Evolutionary conservation across 1,284 basidiomycete species (phyloP), one percentile per base, ranked within the genome.

Genomic region (Cutaneotrichosporon sp.): DNA sequence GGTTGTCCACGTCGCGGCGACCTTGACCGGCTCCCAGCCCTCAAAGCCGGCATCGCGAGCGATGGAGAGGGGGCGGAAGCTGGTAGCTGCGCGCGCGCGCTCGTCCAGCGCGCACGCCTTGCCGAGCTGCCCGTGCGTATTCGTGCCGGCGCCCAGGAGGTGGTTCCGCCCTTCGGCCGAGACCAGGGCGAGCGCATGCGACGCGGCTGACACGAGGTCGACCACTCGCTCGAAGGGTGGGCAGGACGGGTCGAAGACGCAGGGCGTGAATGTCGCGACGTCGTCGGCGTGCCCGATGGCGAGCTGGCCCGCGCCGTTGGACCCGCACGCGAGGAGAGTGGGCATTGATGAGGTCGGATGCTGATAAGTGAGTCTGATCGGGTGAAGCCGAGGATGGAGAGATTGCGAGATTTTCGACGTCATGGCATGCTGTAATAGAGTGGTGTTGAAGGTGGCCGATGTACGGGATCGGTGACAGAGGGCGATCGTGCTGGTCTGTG

Each of bases 1-100:
- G 8, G 91, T 91, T 74, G 93, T 89, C 91, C 92, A 95, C 27
- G 86, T 84, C 1, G 87, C 85, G 7, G 86, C 86, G 45, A 92
- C 68, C 31, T 69, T 67, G 11, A 69, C 67, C 0, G 78, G 74
- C 31, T 67, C 63, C 68, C 73, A 79, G 6, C 59, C 62, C 3
- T 66, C 65, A 46, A 58, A 49, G 1, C 24, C 58, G 18, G 58
- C 54, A 2, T 54, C 57, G 10, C 58, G 33, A 58, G 49, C 34
- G 29, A 63, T 70, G 29, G 58, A 69, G 66, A 75, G 42, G 1
- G 63, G 52, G 43, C 69, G 74, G 63, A 72, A 77, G 11, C 66
- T 56, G 2, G 58, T 50, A 54, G 67, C 66, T 7, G 69, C 61
- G n/a, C 57, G 59, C 2, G 62, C 65, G 16, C 67, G 58, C 36